Percentiles rank a stretch among this genome's conserved stretches.
These are phyloP conservation scores for Verticillium nonalfalfae DNA, from an alignment of 2,329 filamentous ascomycete species.

Conservation along the genomic window DNA sequence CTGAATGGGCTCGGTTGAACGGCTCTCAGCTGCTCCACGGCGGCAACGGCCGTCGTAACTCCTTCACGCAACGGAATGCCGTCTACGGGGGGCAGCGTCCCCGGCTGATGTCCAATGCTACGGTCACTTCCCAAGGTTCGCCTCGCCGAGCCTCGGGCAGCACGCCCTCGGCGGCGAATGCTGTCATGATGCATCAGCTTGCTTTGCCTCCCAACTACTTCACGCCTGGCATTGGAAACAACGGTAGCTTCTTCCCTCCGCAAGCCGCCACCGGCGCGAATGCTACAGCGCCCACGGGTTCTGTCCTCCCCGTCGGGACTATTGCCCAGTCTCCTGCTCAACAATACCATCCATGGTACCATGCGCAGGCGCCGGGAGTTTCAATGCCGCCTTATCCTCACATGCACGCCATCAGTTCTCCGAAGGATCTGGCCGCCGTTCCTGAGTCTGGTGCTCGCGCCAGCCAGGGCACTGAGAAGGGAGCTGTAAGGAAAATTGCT, in stretches of 20 bases:
- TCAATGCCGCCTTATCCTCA: no score
- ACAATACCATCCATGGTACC: background rate
- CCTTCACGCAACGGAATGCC: no score
- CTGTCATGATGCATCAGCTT: background rate
- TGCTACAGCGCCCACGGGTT: background rate
- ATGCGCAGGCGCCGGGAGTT: background rate
- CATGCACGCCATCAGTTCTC: no score
- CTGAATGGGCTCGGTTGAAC: background rate
- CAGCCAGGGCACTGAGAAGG: no score
- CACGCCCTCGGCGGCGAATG: background rate
- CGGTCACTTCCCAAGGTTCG: background rate
- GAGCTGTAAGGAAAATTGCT: background rate
- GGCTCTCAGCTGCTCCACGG: background rate
- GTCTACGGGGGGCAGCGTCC: background rate
- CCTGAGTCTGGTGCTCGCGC: background rate
- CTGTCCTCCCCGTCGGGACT: background rate
- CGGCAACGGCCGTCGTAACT: no score
- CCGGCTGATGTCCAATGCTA: background rate
- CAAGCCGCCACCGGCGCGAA: background rate
- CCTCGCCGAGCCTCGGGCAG: background rate
- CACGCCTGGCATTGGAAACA: background rate
- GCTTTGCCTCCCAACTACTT: background rate
- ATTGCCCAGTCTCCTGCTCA: background rate
- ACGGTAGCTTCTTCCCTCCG: background rate
- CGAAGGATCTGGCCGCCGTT: no score